These are phyloP conservation scores for Fistulinella cinereoalba DNA, from an alignment of 1,284 basidiomycete genomes.

Conservation along the genomic window DNA sequence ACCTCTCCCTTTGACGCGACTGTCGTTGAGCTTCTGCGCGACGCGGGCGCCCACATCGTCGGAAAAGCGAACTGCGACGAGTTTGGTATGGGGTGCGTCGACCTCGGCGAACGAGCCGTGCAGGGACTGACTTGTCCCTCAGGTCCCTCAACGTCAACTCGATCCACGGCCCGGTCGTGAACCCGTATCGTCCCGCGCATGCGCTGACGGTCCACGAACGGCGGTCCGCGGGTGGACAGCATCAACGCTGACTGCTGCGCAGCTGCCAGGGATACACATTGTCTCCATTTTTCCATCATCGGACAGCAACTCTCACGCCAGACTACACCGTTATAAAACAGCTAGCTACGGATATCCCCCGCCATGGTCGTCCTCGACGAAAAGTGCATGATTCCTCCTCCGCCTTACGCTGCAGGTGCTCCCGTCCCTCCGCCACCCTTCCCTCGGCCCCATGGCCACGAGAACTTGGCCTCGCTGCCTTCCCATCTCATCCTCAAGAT, in stretches of 20 bases:
- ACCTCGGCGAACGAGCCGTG: not conserved
- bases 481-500: conserved; percentile 60
- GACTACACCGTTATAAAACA: conserved; percentile 3
- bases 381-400: conserved; percentile 41
- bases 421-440: conserved; percentile 36
- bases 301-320: not conserved
- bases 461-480: conserved; percentile 43
- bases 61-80: conserved; percentile 98
- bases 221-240: conserved; percentile 79
- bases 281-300: not conserved
- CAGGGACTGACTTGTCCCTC: not conserved
- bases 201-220: conserved; percentile 35
- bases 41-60: conserved; percentile 68
- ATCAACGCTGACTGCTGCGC: no score
- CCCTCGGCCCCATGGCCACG: conserved; percentile 16
- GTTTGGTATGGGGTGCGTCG: conserved; percentile 92
- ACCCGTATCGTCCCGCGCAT: conserved; percentile 52
- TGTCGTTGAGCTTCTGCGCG: conserved; percentile 64
- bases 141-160: conserved; percentile 77
- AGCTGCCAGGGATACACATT: no score
- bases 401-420: conserved; percentile 37
- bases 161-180: conserved; percentile 72
- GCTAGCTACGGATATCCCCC: not conserved
- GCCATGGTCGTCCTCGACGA: conserved; percentile 53
- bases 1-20: conserved; percentile 86